Conservation (phyloP, 805 yeast genomes). For the Kregervanrija delftensis region DNA sequence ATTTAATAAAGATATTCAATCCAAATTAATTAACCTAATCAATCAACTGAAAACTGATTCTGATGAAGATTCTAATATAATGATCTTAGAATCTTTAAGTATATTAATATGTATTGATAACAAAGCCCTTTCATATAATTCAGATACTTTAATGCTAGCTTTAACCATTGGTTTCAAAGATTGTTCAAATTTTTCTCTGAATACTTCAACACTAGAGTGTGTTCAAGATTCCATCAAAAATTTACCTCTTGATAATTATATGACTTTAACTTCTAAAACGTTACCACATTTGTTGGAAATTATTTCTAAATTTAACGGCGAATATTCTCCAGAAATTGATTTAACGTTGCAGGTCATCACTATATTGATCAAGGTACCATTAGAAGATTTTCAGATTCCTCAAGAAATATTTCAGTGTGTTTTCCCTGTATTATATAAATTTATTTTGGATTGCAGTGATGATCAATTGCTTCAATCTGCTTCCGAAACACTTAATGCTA, state of each 20-base stretch:
- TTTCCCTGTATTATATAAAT: conserved; percentile 36
- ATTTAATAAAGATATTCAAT: conserved; percentile 22
- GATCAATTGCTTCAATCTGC: conserved; percentile 73
- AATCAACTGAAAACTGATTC: conserved; percentile 48
- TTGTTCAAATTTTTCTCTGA: conserved; percentile 65
- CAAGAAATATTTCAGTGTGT: conserved; percentile 32
- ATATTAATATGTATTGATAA: conserved; percentile 46
- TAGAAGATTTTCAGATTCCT: conserved; percentile 13
- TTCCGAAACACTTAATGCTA: conserved; percentile 62
- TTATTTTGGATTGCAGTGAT: conserved; percentile 48
- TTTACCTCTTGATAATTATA: conserved; percentile 38
- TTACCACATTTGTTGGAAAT: conserved; percentile 44
- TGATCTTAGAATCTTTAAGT: conserved; percentile 64
- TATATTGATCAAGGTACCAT: conserved; percentile 41
- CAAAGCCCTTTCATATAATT: conserved; percentile 24
- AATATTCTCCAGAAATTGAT: conserved; percentile 54
- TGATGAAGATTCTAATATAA: conserved; percentile 74
- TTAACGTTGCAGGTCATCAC: conserved; percentile 53
- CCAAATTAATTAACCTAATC: conserved; percentile 29
- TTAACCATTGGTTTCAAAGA: conserved; percentile 64
- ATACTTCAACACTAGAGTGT: conserved; percentile 62
- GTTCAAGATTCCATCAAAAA: conserved; percentile 50
- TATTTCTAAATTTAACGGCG: conserved; percentile 31
- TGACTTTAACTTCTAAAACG: conserved; percentile 40
- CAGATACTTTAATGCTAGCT: conserved; percentile 44